phyloP scores from a whole-genome alignment of 768 basidiomycete species.

The Leccinellum albellum region DNA sequence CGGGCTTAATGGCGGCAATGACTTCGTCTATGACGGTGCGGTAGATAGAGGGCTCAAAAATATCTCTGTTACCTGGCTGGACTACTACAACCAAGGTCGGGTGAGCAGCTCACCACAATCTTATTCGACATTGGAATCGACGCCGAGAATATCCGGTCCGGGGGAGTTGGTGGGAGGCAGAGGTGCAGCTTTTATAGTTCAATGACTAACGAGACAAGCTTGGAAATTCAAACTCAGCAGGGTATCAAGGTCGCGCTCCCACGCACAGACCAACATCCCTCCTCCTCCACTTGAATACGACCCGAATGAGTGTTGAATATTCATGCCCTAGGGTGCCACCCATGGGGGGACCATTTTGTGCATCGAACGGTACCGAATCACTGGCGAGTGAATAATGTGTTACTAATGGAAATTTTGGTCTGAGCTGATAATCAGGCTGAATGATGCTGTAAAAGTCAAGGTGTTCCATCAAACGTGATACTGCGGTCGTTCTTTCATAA shows the following conservation, averaged over 20 bases:
- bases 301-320: background rate
- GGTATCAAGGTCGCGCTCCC: constrained; percentile 30
- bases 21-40: constrained; percentile 97
- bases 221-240: constrained; percentile 43
- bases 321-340: background rate
- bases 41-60: constrained; percentile 84
- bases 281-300: too few relatives aligned
- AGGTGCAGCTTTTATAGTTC: constrained; percentile 38
- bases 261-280: constrained; percentile 51
- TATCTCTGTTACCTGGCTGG: constrained; percentile 47
- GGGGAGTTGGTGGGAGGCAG: constrained; percentile 32
- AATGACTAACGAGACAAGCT: constrained; percentile 36
- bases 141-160: constrained; percentile 24
- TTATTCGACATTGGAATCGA: constrained; percentile 83
- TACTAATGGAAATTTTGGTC: background rate
- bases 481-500: background rate
- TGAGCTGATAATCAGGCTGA: background rate
- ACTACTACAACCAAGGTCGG: constrained; percentile 55
- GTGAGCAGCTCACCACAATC: constrained; percentile 93
- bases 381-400: background rate
- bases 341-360: background rate
- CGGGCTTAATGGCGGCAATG: constrained; percentile 77
- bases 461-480: background rate
- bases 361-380: background rate
- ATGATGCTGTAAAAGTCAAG: background rate